phyloP scores from a whole-genome alignment of 768 basidiomycete species.

The Hericium alpestre region DNA sequence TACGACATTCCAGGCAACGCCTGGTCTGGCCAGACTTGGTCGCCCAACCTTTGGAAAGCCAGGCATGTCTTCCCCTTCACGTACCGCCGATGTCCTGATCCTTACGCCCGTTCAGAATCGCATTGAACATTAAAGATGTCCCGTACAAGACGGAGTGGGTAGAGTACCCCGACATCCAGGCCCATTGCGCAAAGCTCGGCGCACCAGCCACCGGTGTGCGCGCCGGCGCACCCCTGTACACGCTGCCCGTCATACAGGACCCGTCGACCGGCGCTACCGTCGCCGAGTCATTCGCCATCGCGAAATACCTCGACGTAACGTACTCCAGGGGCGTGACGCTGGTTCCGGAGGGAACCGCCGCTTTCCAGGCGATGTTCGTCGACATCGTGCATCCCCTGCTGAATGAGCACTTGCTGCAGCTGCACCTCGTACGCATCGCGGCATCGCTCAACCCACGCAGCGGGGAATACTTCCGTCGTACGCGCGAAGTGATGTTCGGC shows the following conservation, averaged over 20 bases:
- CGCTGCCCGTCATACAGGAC: neutral
- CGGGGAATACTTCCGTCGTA: neutral
- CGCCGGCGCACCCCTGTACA: neutral
- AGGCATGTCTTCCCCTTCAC: slow-evolving; percentile 14
- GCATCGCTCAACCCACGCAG: neutral
- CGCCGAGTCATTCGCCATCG: neutral
- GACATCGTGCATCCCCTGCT: neutral
- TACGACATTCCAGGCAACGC: slow-evolving; percentile 27
- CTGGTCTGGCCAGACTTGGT: slow-evolving; percentile 20
- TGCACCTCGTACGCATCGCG: neutral
- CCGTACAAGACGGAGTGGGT: slow-evolving; percentile 36
- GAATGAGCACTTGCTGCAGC: neutral
- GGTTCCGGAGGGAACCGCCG: neutral
- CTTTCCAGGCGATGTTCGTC: neutral
- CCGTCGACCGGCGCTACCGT: neutral
- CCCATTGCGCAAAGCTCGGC: neutral
- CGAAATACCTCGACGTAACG: neutral
- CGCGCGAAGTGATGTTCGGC: neutral
- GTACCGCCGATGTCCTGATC: neutral
- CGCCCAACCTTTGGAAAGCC: slow-evolving; percentile 24
- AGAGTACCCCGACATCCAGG: slow-evolving; percentile 36
- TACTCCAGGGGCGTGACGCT: slow-evolving; percentile 9
- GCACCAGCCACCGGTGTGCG: neutral
- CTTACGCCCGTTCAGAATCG: slow-evolving; percentile 15
- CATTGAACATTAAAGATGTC: slow-evolving; percentile 27